phyloP scores from a whole-genome alignment of 2,329 filamentous ascomycete genomes.

The Berkeleyomyces rouxiae region DNA sequence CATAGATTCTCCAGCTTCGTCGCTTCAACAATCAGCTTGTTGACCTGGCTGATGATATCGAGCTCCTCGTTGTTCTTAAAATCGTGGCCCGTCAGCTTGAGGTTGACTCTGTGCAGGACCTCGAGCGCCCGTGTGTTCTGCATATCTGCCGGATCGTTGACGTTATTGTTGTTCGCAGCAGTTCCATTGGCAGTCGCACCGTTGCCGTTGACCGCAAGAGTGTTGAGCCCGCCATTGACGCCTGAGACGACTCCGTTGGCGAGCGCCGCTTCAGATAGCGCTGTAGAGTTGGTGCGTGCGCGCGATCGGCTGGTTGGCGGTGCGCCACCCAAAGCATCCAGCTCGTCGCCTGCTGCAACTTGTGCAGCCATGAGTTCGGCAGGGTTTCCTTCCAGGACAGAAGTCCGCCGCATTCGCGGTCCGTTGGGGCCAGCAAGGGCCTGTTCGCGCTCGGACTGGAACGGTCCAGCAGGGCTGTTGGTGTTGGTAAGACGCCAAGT shows the following conservation, averaged over 20 bases:
- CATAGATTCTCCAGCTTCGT: slow-evolving; percentile 95
- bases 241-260: slow-evolving; percentile 22
- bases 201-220: not conserved
- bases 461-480: slow-evolving; percentile 47
- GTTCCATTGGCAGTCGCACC: not conserved
- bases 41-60: slow-evolving; percentile 72
- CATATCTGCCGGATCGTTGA: slow-evolving; percentile 45
- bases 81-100: slow-evolving; percentile 87
- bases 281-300: slow-evolving; percentile 43
- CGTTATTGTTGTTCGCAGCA: slow-evolving; percentile 14
- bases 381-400: slow-evolving; percentile 47
- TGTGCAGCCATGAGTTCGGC: slow-evolving; percentile 39
- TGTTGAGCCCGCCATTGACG: slow-evolving; percentile 8
- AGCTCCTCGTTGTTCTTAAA: slow-evolving; percentile 79
- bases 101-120: slow-evolving; percentile 77
- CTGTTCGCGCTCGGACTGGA: slow-evolving; percentile 42
- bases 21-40: slow-evolving; percentile 85
- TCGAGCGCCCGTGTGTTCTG: slow-evolving; percentile 89
- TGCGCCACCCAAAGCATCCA: slow-evolving; percentile 24
- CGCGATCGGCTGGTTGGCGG: slow-evolving; percentile 34
- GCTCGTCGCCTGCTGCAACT: slow-evolving; percentile 16
- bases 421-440: slow-evolving; percentile 32
- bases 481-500: slow-evolving; percentile 76
- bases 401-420: slow-evolving; percentile 44
- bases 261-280: slow-evolving; percentile 21